Percentiles rank a stretch among this genome's conserved stretches.
Conservation (phyloP, 2,329 filamentous ascomycete genomes). For the Epichloe gansuensis region DNA sequence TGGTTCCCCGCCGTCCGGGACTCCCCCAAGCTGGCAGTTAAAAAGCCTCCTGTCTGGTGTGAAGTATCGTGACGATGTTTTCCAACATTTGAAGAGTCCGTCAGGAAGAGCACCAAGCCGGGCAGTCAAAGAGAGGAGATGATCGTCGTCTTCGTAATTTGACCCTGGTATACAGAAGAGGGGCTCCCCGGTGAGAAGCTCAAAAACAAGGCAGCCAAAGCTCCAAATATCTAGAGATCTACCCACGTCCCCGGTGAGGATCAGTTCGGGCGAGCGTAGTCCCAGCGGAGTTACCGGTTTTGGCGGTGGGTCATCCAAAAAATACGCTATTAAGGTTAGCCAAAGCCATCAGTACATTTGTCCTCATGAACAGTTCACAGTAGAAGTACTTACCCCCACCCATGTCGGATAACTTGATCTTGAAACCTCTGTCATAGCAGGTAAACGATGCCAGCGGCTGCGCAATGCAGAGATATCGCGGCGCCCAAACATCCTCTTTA, state of each 20-base stretch:
- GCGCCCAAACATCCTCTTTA: conserved; percentile 17
- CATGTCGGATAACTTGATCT: conserved; percentile 19
- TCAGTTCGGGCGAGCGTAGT: conserved; percentile 17
- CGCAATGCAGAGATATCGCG: conserved; percentile 17
- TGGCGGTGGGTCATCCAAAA: conserved; percentile 14
- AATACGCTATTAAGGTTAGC: conserved; percentile 11
- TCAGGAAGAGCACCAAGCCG: conserved; percentile 13
- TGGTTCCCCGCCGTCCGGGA: conserved; percentile 10
- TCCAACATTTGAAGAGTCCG: conserved; percentile 11
- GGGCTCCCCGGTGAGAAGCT: conserved; percentile 17
- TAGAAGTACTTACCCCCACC: conserved; percentile 15
- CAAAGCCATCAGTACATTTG: not conserved
- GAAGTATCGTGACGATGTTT: conserved; percentile 15
- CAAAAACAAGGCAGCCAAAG: conserved; percentile 19
- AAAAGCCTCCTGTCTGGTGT: conserved; percentile 14
- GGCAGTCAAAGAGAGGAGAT: conserved; percentile 11
- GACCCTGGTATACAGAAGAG: conserved; percentile 14
- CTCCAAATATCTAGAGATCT: conserved; percentile 17
- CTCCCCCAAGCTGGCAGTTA: conserved; percentile 15
- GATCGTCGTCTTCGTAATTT: conserved; percentile 12
- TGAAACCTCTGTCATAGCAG: conserved; percentile 10
- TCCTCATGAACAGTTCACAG: not conserved
- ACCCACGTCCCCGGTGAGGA: conserved; percentile 13
- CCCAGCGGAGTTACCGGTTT: conserved; percentile 13
- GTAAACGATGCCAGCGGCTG: conserved; percentile 14